Percentiles rank a stretch among this genome's conserved stretches.
phyloP scores from a whole-genome alignment of 225 moss, liverwort and hornwort genomes.

The Polytrichum commune region DNA sequence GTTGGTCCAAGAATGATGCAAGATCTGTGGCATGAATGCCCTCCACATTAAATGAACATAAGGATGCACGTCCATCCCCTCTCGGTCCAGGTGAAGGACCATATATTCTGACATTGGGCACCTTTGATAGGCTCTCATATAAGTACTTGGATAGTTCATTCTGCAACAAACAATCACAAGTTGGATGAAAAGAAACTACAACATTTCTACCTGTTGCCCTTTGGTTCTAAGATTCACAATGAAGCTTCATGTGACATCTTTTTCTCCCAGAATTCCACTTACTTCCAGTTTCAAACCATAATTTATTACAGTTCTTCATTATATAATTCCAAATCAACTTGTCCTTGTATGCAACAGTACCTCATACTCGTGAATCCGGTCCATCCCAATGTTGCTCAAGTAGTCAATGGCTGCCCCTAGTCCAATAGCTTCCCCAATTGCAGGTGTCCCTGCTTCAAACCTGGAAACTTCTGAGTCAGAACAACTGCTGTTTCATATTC shows the following conservation, averaged over 20 bases:
- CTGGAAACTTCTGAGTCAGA: slow-evolving; percentile 23
- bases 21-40: slow-evolving; percentile 69
- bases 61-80: slow-evolving; percentile 47
- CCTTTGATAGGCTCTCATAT: slow-evolving; percentile 50
- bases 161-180: slow-evolving; percentile 27
- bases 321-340: no score
- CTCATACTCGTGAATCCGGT: slow-evolving; percentile 76
- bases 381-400: slow-evolving; percentile 76
- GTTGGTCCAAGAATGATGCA: slow-evolving; percentile 74
- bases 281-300: no score
- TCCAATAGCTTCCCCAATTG: slow-evolving; percentile 89
- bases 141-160: slow-evolving; percentile 74
- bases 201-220: no score
- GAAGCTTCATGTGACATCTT: background rate
- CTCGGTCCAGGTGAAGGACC: slow-evolving; percentile 51
- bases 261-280: no score
- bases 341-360: slow-evolving; percentile 22
- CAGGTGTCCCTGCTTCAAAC: slow-evolving; percentile 90
- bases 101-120: slow-evolving; percentile 64
- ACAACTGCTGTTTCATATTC: background rate
- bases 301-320: no score
- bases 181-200: no score
- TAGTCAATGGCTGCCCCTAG: slow-evolving; percentile 81
- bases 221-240: no score
- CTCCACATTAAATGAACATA: slow-evolving; percentile 72